Evolutionary conservation across 257 asterid genomes (phyloP).

Genomic region (Haberlea rhodopensis): DNA sequence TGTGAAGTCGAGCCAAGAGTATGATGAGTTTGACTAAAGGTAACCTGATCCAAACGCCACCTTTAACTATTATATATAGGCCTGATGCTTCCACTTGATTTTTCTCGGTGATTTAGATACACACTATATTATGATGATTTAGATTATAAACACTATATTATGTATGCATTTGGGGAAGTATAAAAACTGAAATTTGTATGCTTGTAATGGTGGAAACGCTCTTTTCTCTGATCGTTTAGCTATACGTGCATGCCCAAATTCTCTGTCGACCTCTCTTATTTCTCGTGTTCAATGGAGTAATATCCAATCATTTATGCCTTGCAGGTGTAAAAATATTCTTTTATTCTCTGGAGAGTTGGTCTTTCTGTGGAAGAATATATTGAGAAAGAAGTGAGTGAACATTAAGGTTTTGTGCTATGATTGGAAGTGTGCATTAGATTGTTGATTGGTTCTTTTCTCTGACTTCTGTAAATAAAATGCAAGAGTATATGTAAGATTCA

Average conservation of each 20-base stretch:
- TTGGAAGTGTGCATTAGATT: no score
- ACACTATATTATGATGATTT: no score
- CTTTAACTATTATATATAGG: neutral
- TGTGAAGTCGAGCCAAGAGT: conserved; percentile 36
- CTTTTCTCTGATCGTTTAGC: no score
- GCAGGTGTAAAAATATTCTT: conserved; percentile 51
- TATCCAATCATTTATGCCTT: neutral
- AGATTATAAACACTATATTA: neutral
- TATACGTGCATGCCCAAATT: no score
- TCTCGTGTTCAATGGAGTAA: no score
- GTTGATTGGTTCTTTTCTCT: no score
- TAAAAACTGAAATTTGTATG: neutral
- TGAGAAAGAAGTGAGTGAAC: no score
- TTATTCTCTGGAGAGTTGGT: conserved; percentile 34
- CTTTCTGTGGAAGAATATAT: no score
- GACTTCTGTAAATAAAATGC: no score
- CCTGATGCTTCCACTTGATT: neutral
- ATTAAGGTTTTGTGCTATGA: no score
- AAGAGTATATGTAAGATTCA: no score
- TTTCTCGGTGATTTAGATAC: neutral
- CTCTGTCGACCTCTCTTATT: no score
- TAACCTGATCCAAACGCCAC: conserved; percentile 22
- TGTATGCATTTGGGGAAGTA: neutral
- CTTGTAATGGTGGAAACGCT: neutral
- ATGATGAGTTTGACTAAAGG: conserved; percentile 53